Evolutionary conservation across 2,329 filamentous ascomycete species (phyloP), one percentile per base, ranked within the genome.

Genomic region (Huntiella abstrusa): DNA sequence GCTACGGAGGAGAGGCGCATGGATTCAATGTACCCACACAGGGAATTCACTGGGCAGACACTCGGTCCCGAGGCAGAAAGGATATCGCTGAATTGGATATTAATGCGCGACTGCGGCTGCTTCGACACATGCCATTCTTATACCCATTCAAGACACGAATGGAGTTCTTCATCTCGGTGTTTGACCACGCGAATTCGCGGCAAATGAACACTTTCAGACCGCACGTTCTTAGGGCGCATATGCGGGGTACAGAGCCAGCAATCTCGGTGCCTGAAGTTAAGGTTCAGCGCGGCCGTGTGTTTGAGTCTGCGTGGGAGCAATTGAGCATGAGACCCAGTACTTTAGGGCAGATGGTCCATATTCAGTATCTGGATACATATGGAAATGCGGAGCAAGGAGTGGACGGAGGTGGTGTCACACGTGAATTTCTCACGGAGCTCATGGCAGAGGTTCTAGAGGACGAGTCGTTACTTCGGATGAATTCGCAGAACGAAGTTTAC

Each of bases 101-200:
- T 51, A 84, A 82, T 0, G 88, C 91, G 1, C 80, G 88, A 53
- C 67, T 95, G 7, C 87, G 95, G 56, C 83, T 98, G 4, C 63
- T 98, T 43, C 80, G 91, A 53, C 92, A 96, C 56, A 92, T 98
- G 78, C 91, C 91, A 0, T 98, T 96, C 58, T 83, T 88, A 53
- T 91, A 98, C 39, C 91, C 88, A 0, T 98, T 98, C 55, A 76
- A 83, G 34, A 91, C 83, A 0, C 71, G 91, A 41, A 91, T 98
- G 4, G 77, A 86, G 57, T 88, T 96, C 17, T 96, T 98, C 60
- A 76, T 87, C 28, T 77, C 94, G 56, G 96, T 96, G 28, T 67
- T 87, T 4, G 91, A 98, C 60, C 85, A 91, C 58, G 60, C 69
- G 43, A 77, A 78, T 52, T 68, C 85, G 51, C 68, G 85, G 52